Evolutionary conservation across 2,329 filamentous ascomycete species (phyloP), one percentile per base, ranked within the genome.

Genomic region (Thelonectria discophora): DNA sequence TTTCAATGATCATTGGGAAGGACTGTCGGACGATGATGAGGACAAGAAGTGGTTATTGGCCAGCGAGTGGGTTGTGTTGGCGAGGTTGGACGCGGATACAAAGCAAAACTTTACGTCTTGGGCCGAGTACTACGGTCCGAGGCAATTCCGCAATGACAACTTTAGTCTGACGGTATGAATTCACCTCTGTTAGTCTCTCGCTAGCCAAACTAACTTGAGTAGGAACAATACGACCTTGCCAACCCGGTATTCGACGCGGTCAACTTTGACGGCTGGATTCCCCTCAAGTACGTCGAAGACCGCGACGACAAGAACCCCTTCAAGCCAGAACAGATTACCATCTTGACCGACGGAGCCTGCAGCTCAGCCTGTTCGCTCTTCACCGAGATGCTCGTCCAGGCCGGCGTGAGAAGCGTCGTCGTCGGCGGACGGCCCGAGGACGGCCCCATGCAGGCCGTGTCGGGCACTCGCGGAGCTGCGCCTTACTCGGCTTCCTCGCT

Each of bases 351-450:
- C 65, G 87, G 87, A 21, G 78, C 77, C 60, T 90, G 87, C 71
- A 81, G 79, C 11, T 88, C 85, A 0, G 86, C 87, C 3, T 90
- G 87, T 72, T 82, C 85, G 30, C 76, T 86, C 42, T 86, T 89
- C 71, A 78, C 79, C 12, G 81, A 86, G 46, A 78, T 87, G 21
- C 81, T 89, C 78, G 74, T 78, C 60, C 77, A 80, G 58, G 79
- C 78, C 32, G 81, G 83, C 20, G 82, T 90, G 2, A 83, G 83
- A 64, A 84, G 83, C 37, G 80, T 90, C 47, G 80, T 80, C 1
- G 77, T 88, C 21, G 88, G 88, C 15, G 88, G 88, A 1, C 81
- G 85, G 8, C 81, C 86, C 0, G 74, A 76, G 7, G 64, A 76
- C 3, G 70, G 69, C 3, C 81, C 83, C 2, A 89, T 88, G 76